Evolutionary conservation across 208 protist species (phyloP).

Genomic region (Leishmania tropica): DNA sequence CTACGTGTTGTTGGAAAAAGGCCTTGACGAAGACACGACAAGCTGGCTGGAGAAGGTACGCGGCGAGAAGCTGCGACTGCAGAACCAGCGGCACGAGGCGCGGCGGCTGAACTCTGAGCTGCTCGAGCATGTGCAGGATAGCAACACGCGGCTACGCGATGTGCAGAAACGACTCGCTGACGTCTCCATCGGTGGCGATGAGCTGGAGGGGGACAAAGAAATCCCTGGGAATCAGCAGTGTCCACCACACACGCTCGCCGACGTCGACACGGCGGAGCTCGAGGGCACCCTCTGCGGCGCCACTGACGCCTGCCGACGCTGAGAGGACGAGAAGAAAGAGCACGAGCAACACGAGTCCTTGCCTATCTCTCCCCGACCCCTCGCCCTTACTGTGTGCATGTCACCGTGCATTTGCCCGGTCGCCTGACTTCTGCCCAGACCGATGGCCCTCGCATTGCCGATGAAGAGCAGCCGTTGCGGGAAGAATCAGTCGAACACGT

Average conservation of each 20-base stretch:
- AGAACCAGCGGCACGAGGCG: slow-evolving; percentile 55
- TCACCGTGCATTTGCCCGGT: not conserved
- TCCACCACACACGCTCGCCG: not conserved
- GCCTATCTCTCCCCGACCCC: not conserved
- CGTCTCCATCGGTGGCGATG: slow-evolving; percentile 14
- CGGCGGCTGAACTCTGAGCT: slow-evolving; percentile 59
- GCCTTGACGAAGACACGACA: slow-evolving; percentile 34
- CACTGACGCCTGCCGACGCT: not conserved
- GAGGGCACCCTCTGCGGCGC: not conserved
- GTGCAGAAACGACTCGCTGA: slow-evolving; percentile 51
- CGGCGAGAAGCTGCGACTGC: slow-evolving; percentile 51
- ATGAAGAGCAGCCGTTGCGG: not conserved
- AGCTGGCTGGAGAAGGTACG: slow-evolving; percentile 62
- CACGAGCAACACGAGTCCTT: not conserved
- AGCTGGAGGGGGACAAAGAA: not conserved
- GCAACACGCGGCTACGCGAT: slow-evolving; percentile 56
- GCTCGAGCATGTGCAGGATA: slow-evolving; percentile 56
- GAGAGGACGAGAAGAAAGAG: not conserved
- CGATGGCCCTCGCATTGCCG: not conserved
- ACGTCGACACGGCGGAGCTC: not conserved
- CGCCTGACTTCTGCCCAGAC: not conserved
- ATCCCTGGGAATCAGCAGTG: not conserved
- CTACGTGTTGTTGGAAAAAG: slow-evolving; percentile 59
- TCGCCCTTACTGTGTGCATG: not conserved
- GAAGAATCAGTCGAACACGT: not conserved